Evolutionary conservation across 495 filamentous ascomycete genomes (phyloP).

Genomic region (Melanomma pulvis-pyrius): DNA sequence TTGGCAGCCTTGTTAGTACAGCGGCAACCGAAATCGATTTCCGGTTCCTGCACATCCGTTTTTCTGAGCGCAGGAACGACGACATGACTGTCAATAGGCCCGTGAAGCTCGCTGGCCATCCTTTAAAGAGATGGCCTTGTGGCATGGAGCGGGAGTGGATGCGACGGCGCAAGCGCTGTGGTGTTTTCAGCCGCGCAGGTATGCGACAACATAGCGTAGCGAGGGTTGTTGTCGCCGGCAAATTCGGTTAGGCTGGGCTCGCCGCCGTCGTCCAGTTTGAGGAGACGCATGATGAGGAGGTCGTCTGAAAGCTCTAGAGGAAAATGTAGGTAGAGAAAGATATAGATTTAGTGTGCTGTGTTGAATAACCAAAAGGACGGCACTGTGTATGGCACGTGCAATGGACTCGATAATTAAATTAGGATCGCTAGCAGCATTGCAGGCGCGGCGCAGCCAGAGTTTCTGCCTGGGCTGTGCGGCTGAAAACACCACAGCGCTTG

Average conservation of each 20-base stretch:
- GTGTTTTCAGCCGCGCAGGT: constrained; percentile 6
- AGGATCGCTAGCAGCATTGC: too few relatives aligned
- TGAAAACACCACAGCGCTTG: too few relatives aligned
- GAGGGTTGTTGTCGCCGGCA: constrained; percentile 5
- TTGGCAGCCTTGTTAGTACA: background rate
- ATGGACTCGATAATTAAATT: too few relatives aligned
- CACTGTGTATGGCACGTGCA: background rate
- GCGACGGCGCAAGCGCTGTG: too few relatives aligned
- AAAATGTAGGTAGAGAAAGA: background rate
- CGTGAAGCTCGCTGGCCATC: too few relatives aligned
- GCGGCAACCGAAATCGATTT: background rate
- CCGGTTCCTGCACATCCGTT: background rate
- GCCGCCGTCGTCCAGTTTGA: constrained; percentile 1
- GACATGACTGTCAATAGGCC: too few relatives aligned
- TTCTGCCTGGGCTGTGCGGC: too few relatives aligned
- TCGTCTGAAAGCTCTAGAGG: background rate
- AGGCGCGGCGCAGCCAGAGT: too few relatives aligned
- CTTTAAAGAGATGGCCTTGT: too few relatives aligned
- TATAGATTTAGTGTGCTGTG: background rate
- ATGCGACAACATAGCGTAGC: constrained; percentile 13
- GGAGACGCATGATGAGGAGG: constrained; percentile 14
- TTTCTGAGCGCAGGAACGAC: background rate
- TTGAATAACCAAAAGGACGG: background rate
- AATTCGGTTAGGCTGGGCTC: constrained; percentile 12
- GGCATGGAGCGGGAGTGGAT: too few relatives aligned